Conservation (phyloP, 306 rosid genomes). For the Spatholobus suberectus region DNA sequence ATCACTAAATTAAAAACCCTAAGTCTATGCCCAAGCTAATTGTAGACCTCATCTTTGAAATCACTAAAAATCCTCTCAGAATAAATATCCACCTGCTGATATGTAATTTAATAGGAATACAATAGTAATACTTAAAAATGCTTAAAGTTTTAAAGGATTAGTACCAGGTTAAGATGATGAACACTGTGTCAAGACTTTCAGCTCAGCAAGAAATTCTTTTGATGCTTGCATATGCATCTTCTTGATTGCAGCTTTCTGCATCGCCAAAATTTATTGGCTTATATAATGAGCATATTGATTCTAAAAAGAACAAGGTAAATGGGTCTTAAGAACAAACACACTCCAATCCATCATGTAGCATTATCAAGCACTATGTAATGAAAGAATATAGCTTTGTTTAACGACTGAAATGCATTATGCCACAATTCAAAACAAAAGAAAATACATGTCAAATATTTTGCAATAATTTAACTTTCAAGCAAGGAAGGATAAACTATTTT, state of each 20-base stretch:
- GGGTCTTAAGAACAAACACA: conserved; percentile 16
- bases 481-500: background rate
- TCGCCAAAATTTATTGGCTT: conserved; percentile 22
- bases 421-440: conserved; percentile 5
- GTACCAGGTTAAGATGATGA: conserved; percentile 96
- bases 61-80: background rate
- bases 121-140: background rate
- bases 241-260: conserved; percentile 96
- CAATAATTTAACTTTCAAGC: conserved; percentile 18
- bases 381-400: background rate
- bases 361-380: conserved; percentile 10
- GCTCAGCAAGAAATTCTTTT: conserved; percentile 88
- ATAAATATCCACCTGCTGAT: background rate
- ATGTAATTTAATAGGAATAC: background rate
- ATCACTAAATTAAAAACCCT: conserved; percentile 9
- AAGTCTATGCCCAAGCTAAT: conserved; percentile 17
- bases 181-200: conserved; percentile 88
- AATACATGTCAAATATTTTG: background rate
- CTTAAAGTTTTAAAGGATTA: conserved; percentile 12
- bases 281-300: conserved; percentile 38
- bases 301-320: conserved; percentile 6
- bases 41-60: conserved; percentile 12
- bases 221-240: conserved; percentile 99
- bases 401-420: conserved; percentile 10
- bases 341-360: conserved; percentile 15